These are phyloP conservation scores for Nothopassalora personata DNA, from an alignment of 2,329 filamentous ascomycete genomes.

Conservation along the genomic window DNA sequence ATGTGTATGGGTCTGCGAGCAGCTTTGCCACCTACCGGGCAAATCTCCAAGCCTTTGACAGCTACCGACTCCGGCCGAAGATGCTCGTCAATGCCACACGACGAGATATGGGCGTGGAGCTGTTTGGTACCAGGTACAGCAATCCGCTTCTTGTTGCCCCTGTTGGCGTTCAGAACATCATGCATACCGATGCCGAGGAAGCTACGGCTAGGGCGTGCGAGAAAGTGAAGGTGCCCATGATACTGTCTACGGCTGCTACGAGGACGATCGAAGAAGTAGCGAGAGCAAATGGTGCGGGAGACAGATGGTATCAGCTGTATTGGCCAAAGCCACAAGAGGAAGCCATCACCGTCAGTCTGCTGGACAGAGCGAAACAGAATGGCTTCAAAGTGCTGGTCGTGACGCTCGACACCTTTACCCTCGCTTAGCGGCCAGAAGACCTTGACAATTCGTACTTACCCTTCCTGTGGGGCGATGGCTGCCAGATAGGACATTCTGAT, in stretches of 20 bases:
- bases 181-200: conserved; percentile 60
- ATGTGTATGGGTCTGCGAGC: conserved; percentile 37
- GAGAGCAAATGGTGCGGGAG: conserved; percentile 46
- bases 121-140: conserved; percentile 41
- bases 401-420: conserved; percentile 65
- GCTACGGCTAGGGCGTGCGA: conserved; percentile 60
- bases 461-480: conserved; percentile 45
- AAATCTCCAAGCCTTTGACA: conserved; percentile 37
- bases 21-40: conserved; percentile 34
- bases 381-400: conserved; percentile 65
- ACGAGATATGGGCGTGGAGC: conserved; percentile 21
- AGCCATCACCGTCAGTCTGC: conserved; percentile 59
- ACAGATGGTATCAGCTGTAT: conserved; percentile 52
- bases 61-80: conserved; percentile 36
- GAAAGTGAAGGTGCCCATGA: conserved; percentile 59
- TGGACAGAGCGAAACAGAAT: conserved; percentile 55
- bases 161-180: conserved; percentile 63
- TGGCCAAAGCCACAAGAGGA: conserved; percentile 57
- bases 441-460: conserved; percentile 22
- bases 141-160: conserved; percentile 60
- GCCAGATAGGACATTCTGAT: conserved; percentile 49
- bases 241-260: conserved; percentile 60
- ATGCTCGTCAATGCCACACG: conserved; percentile 39
- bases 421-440: conserved; percentile 59
- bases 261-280: conserved; percentile 63